Evolutionary conservation across 768 basidiomycete species (phyloP), one percentile per base, ranked within the genome.

Genomic region (Porpolomopsis calyptriformis): DNA sequence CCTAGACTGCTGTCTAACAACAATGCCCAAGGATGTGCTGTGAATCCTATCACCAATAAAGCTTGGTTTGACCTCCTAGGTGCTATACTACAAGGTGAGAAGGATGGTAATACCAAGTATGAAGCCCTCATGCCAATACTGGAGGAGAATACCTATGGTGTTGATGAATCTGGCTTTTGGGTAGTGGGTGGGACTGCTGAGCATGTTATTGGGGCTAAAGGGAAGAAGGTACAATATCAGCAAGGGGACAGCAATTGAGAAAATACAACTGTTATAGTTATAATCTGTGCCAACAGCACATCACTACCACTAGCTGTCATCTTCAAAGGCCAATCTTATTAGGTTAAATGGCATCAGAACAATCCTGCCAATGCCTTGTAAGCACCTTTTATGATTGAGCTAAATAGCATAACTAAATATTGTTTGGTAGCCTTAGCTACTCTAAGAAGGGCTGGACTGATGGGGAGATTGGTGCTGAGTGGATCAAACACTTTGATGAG

Each of bases 211-310:
- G 55, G 57, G 10, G 46, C 44, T 1, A 12, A 26, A 25, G 42
- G 45, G 39, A 52, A 52, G 20, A 46, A 40, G 27, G 18, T 38
- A 2, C 63, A 64, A 44, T 57, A 70, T 55, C 64, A 68, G 52
- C 65, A 67, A 48, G 27, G 50, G 1, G 51, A 50, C 23, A 62
- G 65, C 1, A 53, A 52, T 25, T 47, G 55, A 9, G 68, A 71
- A 49, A 70, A 65, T 42, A 67, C 65, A 26, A 71, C 68, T 1
- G 59, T 66, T 8, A 54, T 74, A 37, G 58, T 64, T 0, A 68
- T 64, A 2, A 72, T 73, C 20, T 68, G 69, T 52, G 64, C 63
- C 0, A 63, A 69, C 55, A 63, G 66, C 1, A 55, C 55, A 5
- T 9, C 53, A 0, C 39, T 57, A 11, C 43, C 53, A 26, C 66